These are phyloP conservation scores for Cyclostephanos invisitatus DNA, from an alignment of 108 stramenopile species.

Conservation along the genomic window DNA sequence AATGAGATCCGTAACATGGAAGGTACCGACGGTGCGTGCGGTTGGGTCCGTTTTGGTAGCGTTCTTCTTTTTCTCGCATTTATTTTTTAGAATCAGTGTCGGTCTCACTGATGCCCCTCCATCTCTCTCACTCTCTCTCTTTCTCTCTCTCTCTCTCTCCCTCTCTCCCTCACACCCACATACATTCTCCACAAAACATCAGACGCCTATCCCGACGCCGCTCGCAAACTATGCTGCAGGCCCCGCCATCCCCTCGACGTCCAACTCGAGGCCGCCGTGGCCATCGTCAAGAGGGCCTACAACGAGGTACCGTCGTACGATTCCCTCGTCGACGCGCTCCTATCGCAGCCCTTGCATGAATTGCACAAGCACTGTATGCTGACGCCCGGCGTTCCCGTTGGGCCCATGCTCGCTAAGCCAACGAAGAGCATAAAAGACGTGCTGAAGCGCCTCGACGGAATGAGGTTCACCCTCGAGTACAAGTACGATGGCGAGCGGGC, in stretches of 20 bases:
- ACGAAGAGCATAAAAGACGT: conserved; percentile 92
- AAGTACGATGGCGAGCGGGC: conserved; percentile 99
- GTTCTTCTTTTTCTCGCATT: background rate
- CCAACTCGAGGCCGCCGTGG: conserved; percentile 83
- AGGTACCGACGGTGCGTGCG: conserved; percentile 27
- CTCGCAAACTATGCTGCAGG: conserved; percentile 43
- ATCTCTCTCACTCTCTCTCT: background rate
- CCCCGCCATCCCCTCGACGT: conserved; percentile 56
- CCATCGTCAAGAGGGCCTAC: conserved; percentile 95
- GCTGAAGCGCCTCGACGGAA: conserved; percentile 88
- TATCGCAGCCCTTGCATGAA: conserved; percentile 71
- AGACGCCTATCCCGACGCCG: conserved; percentile 53
- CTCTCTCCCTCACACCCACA: too few relatives aligned
- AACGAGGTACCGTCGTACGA: conserved; percentile 94
- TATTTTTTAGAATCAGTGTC: background rate
- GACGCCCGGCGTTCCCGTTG: conserved; percentile 94
- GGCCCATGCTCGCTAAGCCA: conserved; percentile 99
- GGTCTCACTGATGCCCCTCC: background rate
- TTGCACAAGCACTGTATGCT: conserved; percentile 83
- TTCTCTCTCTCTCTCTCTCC: conserved; percentile 1
- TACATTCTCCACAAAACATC: conserved; percentile 1
- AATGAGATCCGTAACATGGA: conserved; percentile 45
- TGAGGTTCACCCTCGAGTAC: conserved; percentile 96
- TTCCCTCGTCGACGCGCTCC: conserved; percentile 81
- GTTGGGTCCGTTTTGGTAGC: background rate